Evolutionary conservation across 2,329 filamentous ascomycete genomes (phyloP), one percentile per base, ranked within the genome.

Genomic region (Massarina eburnea): DNA sequence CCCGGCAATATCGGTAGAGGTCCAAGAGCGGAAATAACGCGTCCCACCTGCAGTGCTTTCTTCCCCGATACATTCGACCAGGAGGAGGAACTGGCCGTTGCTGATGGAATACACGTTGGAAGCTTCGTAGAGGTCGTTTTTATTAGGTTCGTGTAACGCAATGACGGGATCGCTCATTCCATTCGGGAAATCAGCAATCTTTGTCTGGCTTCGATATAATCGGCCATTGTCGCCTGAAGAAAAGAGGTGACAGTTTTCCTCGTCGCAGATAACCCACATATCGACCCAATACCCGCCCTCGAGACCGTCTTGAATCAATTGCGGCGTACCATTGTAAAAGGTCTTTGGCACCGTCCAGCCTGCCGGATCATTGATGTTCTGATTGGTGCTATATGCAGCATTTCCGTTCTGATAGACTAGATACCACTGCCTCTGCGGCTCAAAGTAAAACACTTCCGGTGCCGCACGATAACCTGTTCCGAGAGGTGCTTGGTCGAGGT

Each of bases 261-360:
- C 41, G 51, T 73, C 71, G 58, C 71, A 74, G 39, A 74, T 71
- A 19, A 72, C 65, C 70, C 71, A 73, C 71, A 73, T 73, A 52
- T 73, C 72, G 10, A 73, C 70, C 71, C 71, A 74, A 52, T 70
- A 70, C 7, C 70, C 70, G 6, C 49, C 44, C n/a, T 59, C 61
- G 9, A 71, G 61, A 36, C 68, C 66, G 5, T 64, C 37, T 2
- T 52, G 47, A 42, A 73, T 68, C 32, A 65, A 64, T 8, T 46
- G 42, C 1, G 72, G 71, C 8, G 55, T 64, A 22, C 57, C 56
- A 35, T 46, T 55, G 47, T 68, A 74, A 52, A 74, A 73, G 12
- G 52, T 62, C 41, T 62, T 55, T 1, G 67, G 67, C 0, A 67
- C 68, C 4, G 55, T 71, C 72, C 72, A 74, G 2, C 71, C 71